phyloP scores from a whole-genome alignment of 108 stramenopile species.

The Cyclotella kingstonii region DNA sequence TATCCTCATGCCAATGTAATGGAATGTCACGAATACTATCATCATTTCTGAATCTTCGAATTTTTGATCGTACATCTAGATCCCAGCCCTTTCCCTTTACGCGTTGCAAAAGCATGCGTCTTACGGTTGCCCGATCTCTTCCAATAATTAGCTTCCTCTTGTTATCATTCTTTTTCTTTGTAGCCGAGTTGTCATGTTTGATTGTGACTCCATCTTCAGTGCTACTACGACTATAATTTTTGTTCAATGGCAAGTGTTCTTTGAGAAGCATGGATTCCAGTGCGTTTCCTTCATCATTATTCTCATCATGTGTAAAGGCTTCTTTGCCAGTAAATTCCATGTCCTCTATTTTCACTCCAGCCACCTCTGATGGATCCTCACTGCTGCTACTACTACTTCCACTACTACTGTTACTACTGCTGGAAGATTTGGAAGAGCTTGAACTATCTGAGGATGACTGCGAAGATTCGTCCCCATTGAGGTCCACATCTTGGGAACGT shows the following conservation, averaged over 20 bases:
- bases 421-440: conserved; percentile 1
- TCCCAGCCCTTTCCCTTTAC: conserved; percentile 1
- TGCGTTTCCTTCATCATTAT: conserved; percentile 1
- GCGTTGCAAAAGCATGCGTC: conserved; percentile 17
- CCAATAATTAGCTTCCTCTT: not conserved
- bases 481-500: no score
- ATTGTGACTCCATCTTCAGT: not conserved
- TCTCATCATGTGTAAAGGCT: not conserved
- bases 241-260: not conserved
- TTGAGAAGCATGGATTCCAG: not conserved
- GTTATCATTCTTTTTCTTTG: not conserved
- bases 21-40: not conserved
- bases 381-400: conserved; percentile 14
- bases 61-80: no score
- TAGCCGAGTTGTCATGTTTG: not conserved
- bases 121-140: conserved; percentile 18
- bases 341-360: conserved; percentile 1
- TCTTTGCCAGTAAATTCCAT: conserved; percentile 8
- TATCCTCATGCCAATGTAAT: not conserved
- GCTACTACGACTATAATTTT: no score
- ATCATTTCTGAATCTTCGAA: not conserved
- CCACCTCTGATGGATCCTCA: conserved; percentile 18
- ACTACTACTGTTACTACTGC: conserved; percentile 2
- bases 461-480: not conserved
- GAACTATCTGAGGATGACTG: no score